A percentile compares a stretch with the other conserved stretches of the same genome.
phyloP scores from a whole-genome alignment of 176 grass and related monocot species.

The Ananas comosus region DNA sequence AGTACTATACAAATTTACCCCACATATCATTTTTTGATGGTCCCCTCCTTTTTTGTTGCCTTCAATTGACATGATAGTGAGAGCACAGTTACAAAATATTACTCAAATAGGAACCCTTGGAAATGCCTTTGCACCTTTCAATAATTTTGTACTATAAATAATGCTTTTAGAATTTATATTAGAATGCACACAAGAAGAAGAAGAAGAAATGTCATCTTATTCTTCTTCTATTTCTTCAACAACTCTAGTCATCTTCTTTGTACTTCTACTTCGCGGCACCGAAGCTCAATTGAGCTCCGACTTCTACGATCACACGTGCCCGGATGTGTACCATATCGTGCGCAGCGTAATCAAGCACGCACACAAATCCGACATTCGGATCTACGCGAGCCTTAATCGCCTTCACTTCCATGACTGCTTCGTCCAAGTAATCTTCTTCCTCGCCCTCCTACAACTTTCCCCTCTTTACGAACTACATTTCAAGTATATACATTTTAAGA shows the following conservation, averaged over 20 bases:
- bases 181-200: background rate
- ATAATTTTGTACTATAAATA: too few relatives aligned
- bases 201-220: background rate
- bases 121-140: too few relatives aligned
- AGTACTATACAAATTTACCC: too few relatives aligned
- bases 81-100: too few relatives aligned
- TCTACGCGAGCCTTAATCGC: slow-evolving; percentile 63
- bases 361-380: slow-evolving; percentile 37
- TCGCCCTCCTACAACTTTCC: background rate
- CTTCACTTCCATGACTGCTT: slow-evolving; percentile 96
- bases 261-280: background rate
- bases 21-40: too few relatives aligned
- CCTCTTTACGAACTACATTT: too few relatives aligned
- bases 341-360: slow-evolving; percentile 35
- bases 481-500: too few relatives aligned
- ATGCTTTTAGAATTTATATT: background rate
- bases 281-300: slow-evolving; percentile 33
- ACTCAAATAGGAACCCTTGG: too few relatives aligned
- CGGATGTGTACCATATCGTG: slow-evolving; percentile 44
- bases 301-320: slow-evolving; percentile 54
- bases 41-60: too few relatives aligned
- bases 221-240: background rate
- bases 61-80: too few relatives aligned
- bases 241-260: background rate
- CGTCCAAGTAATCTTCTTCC: slow-evolving; percentile 31